Evolutionary conservation across 768 basidiomycete genomes (phyloP), one percentile per base, ranked within the genome.

Genomic region (Lactarius vividus): DNA sequence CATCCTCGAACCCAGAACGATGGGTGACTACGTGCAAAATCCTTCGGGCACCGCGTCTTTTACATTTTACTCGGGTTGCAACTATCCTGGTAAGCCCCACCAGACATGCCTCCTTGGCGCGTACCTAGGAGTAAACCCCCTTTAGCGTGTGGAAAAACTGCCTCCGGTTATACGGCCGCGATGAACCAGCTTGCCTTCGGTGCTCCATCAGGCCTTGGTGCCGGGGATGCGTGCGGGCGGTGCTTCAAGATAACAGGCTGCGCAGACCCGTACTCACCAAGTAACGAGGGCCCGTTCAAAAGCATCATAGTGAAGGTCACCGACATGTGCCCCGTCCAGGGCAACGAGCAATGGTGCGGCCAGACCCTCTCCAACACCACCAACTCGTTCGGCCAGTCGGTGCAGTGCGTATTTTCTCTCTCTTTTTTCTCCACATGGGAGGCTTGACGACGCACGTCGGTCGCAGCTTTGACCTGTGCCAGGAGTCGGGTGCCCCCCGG

Each of bases 151-250:
- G 85, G 86, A 7, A 77, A 79, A 65, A 68, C 77, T n/a, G 83
- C 79, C 2, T 73, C 70, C 29, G 85, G 85, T 2, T 85, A 74
- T 72, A 84, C 83, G 6, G 84, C 85, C 13, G 85, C 85, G 4
- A 80, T 86, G 20, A 84, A 78, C 72, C 84, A 85, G 74, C 78
- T 85, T 29, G 75, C 84, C 1, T 87, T 84, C 63, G 85, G 85
- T 53, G 76, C 83, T 4, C 61, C 73, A 15, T 80, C 84, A 20
- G 83, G 84, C 0, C 33, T 74, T 0, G 85, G 84, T 11, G 74
- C 83, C 2, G 85, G 85, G 18, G 85, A 85, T 73, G 85, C 83
- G 8, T 87, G 85, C 67, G 85, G 85, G 15, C 82, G 85, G 40
- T 86, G 85, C 77, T 87, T 87, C 72, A 74, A 79, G 20, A 55